These are phyloP conservation scores for Pterocarpus santalinus DNA, from an alignment of 306 rosid species.

Conservation along the genomic window DNA sequence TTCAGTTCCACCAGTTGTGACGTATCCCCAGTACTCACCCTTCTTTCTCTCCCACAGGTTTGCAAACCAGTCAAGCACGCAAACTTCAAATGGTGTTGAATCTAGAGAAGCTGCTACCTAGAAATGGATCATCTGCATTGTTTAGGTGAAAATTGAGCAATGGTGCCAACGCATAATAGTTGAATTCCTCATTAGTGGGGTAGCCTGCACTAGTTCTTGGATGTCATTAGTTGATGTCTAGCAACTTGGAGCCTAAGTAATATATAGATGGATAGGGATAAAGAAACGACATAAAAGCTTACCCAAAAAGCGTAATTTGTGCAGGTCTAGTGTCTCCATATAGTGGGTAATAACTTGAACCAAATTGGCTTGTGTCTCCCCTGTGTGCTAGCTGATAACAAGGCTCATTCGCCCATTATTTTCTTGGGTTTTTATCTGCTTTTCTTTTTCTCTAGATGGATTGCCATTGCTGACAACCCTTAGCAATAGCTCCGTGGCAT, in stretches of 20 bases:
- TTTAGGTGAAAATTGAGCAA: constrained; percentile 70
- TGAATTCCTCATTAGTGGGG: constrained; percentile 59
- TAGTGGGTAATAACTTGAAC: too few relatives aligned
- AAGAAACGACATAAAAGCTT: too few relatives aligned
- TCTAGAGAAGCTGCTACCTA: constrained; percentile 62
- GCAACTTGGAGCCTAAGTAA: too few relatives aligned
- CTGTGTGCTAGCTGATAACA: too few relatives aligned
- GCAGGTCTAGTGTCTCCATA: too few relatives aligned
- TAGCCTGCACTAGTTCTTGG: neutral
- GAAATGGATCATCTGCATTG: constrained; percentile 76
- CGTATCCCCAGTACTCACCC: constrained; percentile 76
- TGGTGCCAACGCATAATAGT: constrained; percentile 60
- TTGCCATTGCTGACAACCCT: neutral
- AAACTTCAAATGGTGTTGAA: constrained; percentile 69
- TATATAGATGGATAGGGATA: too few relatives aligned
- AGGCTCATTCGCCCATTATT: too few relatives aligned
- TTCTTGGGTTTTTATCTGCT: too few relatives aligned
- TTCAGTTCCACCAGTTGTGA: constrained; percentile 81
- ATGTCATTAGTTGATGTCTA: neutral
- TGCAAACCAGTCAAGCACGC: constrained; percentile 80
- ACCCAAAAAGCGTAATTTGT: too few relatives aligned
- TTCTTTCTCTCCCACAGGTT: constrained; percentile 74
- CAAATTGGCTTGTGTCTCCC: too few relatives aligned
- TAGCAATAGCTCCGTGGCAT: neutral
- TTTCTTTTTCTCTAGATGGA: neutral